These are phyloP conservation scores for Tieghemostelium lacteum DNA, from an alignment of 78 protist species.

Conservation along the genomic window DNA sequence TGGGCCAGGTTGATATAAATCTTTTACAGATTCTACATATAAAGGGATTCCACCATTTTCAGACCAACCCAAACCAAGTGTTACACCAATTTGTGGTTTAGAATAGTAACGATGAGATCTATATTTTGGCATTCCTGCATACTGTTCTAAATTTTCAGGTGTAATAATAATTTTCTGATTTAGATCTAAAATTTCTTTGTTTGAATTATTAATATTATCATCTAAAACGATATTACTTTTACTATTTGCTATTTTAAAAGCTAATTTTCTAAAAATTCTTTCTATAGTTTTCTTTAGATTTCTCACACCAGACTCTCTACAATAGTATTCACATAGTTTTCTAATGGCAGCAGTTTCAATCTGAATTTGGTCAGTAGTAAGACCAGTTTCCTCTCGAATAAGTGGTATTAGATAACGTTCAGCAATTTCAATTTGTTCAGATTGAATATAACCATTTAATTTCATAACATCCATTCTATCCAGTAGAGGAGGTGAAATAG, in stretches of 20 bases:
- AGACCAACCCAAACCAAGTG: slow-evolving; percentile 94
- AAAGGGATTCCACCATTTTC: slow-evolving; percentile 88
- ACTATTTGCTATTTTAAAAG: slow-evolving; percentile 84
- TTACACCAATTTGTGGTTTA: slow-evolving; percentile 88
- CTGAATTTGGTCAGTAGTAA: slow-evolving; percentile 12
- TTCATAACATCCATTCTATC: slow-evolving; percentile 97
- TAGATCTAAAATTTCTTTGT: too few relatives aligned
- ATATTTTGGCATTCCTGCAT: slow-evolving; percentile 88
- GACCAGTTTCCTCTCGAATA: slow-evolving; percentile 72
- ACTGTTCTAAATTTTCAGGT: slow-evolving; percentile 75
- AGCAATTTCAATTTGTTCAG: slow-evolving; percentile 93
- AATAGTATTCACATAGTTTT: slow-evolving; percentile 83
- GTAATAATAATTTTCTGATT: too few relatives aligned
- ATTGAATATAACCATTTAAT: slow-evolving; percentile 79
- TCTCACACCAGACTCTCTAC: slow-evolving; percentile 96
- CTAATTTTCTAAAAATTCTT: slow-evolving; percentile 91
- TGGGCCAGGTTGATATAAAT: slow-evolving; percentile 11
- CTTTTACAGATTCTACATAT: slow-evolving; percentile 83
- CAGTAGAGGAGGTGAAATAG: slow-evolving; percentile 92
- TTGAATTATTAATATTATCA: too few relatives aligned
- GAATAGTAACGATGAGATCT: slow-evolving; percentile 64
- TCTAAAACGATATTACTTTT: neutral
- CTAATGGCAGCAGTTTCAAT: slow-evolving; percentile 73
- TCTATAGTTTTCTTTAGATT: slow-evolving; percentile 91
- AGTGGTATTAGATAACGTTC: slow-evolving; percentile 89